These are phyloP conservation scores for Cercophora sp. DNA, from an alignment of 495 filamentous ascomycete genomes.

Conservation along the genomic window DNA sequence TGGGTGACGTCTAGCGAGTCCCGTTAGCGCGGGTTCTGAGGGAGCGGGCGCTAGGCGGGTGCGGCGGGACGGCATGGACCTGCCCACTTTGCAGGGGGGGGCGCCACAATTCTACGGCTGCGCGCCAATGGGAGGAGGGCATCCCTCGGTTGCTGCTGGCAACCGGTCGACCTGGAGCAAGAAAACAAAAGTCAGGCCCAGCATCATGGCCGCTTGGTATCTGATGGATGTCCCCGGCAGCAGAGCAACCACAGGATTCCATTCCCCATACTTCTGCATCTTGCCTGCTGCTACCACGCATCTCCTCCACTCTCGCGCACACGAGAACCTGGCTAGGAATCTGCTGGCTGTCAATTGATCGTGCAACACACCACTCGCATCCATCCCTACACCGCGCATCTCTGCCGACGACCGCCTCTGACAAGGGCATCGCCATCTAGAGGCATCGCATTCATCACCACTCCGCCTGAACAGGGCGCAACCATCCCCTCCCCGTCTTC, in stretches of 20 bases:
- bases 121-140: not conserved
- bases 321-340: slow-evolving; percentile 1
- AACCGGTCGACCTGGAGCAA: not conserved
- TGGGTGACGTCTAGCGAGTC: not conserved
- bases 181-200: slow-evolving; percentile 1
- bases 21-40: not conserved
- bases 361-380: slow-evolving; percentile 5
- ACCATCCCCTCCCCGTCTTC: not conserved
- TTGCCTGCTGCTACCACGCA: slow-evolving; percentile 13
- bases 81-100: not conserved
- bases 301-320: slow-evolving; percentile 1
- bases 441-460: not conserved
- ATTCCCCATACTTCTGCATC: slow-evolving; percentile 13
- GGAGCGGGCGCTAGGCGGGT: not conserved
- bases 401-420: not conserved
- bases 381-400: not conserved
- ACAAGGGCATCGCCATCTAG: not conserved
- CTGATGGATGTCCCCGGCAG: slow-evolving; percentile 10
- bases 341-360: slow-evolving; percentile 4
- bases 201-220: too few relatives aligned
- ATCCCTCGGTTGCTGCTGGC: not conserved
- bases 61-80: not conserved
- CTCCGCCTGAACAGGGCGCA: slow-evolving; percentile 16
- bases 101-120: not conserved
- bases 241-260: slow-evolving; percentile 20